Percentiles rank a stretch among this genome's conserved stretches.
phyloP scores from a whole-genome alignment of 1,284 basidiomycete species.

The Coriolopsis trogii region DNA sequence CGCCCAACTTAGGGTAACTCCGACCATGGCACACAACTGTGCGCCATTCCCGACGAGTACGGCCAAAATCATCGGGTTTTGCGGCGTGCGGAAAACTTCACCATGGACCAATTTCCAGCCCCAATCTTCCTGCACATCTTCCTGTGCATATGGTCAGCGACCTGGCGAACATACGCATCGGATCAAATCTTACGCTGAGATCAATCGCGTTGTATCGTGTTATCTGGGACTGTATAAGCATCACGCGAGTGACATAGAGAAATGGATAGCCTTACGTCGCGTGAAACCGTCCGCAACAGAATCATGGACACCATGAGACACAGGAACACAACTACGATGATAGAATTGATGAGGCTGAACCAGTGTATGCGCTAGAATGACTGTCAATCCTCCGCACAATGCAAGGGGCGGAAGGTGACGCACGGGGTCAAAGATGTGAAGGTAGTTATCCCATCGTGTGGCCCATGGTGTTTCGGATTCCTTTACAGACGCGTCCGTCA shows the following conservation, averaged over 20 bases:
- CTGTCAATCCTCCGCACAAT: neutral
- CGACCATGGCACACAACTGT: conserved; percentile 89
- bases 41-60: conserved; percentile 90
- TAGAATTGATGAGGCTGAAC: conserved; percentile 94
- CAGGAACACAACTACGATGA: conserved; percentile 90
- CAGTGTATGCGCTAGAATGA: conserved; percentile 67
- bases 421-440: conserved; percentile 76
- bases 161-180: conserved; percentile 6
- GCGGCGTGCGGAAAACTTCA: conserved; percentile 92
- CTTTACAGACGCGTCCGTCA: conserved; percentile 37
- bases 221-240: conserved; percentile 57
- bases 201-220: conserved; percentile 96
- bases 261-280: conserved; percentile 71
- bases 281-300: conserved; percentile 82
- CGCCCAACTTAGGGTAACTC: conserved; percentile 77
- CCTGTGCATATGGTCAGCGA: conserved; percentile 47
- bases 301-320: conserved; percentile 95
- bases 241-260: conserved; percentile 41
- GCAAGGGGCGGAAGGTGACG: conserved; percentile 7
- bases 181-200: conserved; percentile 61
- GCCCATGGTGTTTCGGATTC: conserved; percentile 90
- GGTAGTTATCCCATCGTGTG: conserved; percentile 95
- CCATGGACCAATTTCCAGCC: conserved; percentile 98
- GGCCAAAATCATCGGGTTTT: conserved; percentile 78
- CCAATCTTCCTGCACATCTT: conserved; percentile 97